These are phyloP conservation scores for Ensete glaucum DNA, from an alignment of 176 grass and related monocot species.

Conservation along the genomic window DNA sequence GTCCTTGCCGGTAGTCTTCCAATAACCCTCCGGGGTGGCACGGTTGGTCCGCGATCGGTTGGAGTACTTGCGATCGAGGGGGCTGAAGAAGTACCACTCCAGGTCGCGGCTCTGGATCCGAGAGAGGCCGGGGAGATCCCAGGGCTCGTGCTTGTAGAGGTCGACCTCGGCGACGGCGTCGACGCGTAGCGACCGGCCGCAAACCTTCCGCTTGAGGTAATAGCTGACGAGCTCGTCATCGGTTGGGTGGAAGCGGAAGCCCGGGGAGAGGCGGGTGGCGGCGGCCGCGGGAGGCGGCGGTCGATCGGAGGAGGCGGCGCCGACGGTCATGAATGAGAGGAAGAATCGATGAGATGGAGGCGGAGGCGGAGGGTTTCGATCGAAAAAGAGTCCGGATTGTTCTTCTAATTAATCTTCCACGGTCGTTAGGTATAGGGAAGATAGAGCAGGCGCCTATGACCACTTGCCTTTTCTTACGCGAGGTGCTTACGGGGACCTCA, in stretches of 20 bases:
- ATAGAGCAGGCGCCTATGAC: neutral
- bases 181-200: neutral
- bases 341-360: neutral
- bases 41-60: constrained; percentile 24
- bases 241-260: constrained; percentile 99
- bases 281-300: neutral
- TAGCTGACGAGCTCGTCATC: constrained; percentile 96
- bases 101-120: constrained; percentile 13
- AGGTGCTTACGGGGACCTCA: neutral
- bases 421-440: neutral
- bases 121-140: constrained; percentile 6
- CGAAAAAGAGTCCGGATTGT: neutral
- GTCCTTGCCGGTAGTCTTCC: constrained; percentile 99
- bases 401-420: neutral
- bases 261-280: constrained; percentile 32
- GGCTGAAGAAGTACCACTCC: constrained; percentile 18
- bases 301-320: neutral
- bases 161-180: constrained; percentile 13
- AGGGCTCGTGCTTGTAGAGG: constrained; percentile 11
- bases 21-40: constrained; percentile 66
- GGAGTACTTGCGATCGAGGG: constrained; percentile 13
- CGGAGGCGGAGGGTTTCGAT: neutral
- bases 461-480: neutral
- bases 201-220: constrained; percentile 42
- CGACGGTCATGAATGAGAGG: neutral